phyloP scores from a whole-genome alignment of 495 filamentous ascomycete species.

The Podospora pseudocomata region DNA sequence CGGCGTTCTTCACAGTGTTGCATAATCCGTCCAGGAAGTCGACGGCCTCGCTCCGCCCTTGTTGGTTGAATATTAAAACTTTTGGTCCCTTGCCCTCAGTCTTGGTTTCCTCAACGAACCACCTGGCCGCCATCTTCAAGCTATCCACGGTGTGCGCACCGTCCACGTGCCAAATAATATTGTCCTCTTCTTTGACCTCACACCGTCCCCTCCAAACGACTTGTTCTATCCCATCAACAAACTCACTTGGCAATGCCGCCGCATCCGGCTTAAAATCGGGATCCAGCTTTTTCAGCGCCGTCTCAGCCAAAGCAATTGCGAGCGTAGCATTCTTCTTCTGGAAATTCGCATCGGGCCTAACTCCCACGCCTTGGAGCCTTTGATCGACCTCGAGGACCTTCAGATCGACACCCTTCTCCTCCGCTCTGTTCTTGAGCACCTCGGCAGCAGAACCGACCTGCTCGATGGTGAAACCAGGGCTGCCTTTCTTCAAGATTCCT shows the following conservation, averaged over 20 bases:
- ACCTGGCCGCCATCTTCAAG: conserved; percentile 63
- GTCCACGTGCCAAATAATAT: conserved; percentile 77
- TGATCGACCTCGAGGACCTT: conserved; percentile 61
- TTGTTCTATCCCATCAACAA: conserved; percentile 59
- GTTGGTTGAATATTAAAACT: conserved; percentile 90
- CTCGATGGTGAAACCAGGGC: conserved; percentile 67
- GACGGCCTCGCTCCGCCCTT: conserved; percentile 64
- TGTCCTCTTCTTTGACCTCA: conserved; percentile 51
- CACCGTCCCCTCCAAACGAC: conserved; percentile 70
- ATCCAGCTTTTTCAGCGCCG: conserved; percentile 47
- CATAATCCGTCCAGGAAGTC: conserved; percentile 55
- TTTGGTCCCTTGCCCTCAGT: conserved; percentile 19
- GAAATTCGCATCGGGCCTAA: conserved; percentile 75
- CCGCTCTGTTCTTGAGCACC: conserved; percentile 68
- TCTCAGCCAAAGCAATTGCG: conserved; percentile 69
- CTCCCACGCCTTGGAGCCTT: conserved; percentile 58
- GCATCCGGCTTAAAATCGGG: conserved; percentile 28
- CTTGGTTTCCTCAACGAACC: conserved; percentile 57
- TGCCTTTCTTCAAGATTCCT: conserved; percentile 78
- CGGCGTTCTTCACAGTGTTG: conserved; percentile 18
- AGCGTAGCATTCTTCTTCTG: conserved; percentile 85
- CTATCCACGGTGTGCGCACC: conserved; percentile 88
- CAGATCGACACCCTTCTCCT: conserved; percentile 59
- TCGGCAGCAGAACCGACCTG: conserved; percentile 63
- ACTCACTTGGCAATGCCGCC: conserved; percentile 56